These are phyloP conservation scores for Phytophthora citrophthora DNA, from an alignment of 352 stramenopile species.

Conservation along the genomic window DNA sequence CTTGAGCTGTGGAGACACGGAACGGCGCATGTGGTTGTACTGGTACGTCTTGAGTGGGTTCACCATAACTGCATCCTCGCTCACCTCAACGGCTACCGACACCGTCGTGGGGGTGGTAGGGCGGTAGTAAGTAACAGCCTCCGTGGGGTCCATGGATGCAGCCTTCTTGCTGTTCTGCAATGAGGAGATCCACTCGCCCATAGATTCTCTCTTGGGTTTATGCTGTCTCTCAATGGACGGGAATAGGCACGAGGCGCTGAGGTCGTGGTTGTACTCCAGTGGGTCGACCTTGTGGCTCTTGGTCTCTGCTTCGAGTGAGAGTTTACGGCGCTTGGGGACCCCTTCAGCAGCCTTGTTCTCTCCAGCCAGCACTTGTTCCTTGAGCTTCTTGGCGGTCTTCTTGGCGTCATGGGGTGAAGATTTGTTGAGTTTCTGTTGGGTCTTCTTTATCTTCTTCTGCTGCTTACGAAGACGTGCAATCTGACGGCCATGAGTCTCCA, in stretches of 20 bases:
- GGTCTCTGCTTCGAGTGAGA: slow-evolving; percentile 38
- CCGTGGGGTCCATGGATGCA: slow-evolving; percentile 6
- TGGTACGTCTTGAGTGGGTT: slow-evolving; percentile 34
- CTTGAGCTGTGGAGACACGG: slow-evolving; percentile 31
- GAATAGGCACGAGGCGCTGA: slow-evolving; percentile 31
- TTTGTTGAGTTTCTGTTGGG: slow-evolving; percentile 25
- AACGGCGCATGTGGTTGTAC: slow-evolving; percentile 27
- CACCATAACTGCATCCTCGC: slow-evolving; percentile 30
- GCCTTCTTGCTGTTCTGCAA: slow-evolving; percentile 31
- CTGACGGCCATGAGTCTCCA: slow-evolving; percentile 61
- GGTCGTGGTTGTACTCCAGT: slow-evolving; percentile 16
- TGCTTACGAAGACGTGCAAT: slow-evolving; percentile 54
- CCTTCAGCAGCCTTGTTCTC: slow-evolving; percentile 35
- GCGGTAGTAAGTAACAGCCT: slow-evolving; percentile 26
- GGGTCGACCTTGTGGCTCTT: slow-evolving; percentile 15
- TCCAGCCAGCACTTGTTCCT: slow-evolving; percentile 27
- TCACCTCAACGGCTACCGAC: slow-evolving; percentile 24
- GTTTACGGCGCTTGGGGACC: slow-evolving; percentile 49
- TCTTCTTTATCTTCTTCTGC: slow-evolving; percentile 33
- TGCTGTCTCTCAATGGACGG: slow-evolving; percentile 41
- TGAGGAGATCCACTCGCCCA: slow-evolving; percentile 37
- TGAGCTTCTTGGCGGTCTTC: slow-evolving; percentile 53
- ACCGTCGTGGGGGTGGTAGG: slow-evolving; percentile 33
- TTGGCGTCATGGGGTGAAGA: slow-evolving; percentile 6
- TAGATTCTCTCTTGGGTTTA: slow-evolving; percentile 32